Conservation (phyloP, 208 protist species). For the Leishmania arabica region DNA sequence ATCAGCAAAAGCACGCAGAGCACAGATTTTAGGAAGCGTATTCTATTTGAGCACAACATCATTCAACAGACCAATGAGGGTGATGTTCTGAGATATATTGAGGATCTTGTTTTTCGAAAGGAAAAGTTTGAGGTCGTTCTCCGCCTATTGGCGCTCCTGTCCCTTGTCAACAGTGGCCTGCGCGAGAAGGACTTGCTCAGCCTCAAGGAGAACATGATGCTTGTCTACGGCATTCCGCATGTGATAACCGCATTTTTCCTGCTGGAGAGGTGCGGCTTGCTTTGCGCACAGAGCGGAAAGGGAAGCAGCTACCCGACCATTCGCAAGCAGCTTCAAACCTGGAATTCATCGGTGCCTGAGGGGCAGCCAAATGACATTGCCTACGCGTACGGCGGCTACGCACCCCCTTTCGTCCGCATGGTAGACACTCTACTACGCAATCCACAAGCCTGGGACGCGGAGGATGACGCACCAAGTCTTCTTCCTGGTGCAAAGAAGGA, state of each 20-base stretch:
- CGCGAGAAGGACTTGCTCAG: slow-evolving; percentile 63
- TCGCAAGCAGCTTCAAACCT: slow-evolving; percentile 61
- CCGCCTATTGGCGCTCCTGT: slow-evolving; percentile 81
- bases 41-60: slow-evolving; percentile 81
- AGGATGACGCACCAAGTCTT: slow-evolving; percentile 39
- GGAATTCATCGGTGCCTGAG: slow-evolving; percentile 59
- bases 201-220: slow-evolving; percentile 83
- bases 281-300: slow-evolving; percentile 50
- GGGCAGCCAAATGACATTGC: slow-evolving; percentile 70
- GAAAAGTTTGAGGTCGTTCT: slow-evolving; percentile 64
- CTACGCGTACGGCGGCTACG: slow-evolving; percentile 79
- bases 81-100: slow-evolving; percentile 79
- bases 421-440: slow-evolving; percentile 53
- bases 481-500: slow-evolving; percentile 61
- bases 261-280: slow-evolving; percentile 62
- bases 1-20: slow-evolving; percentile 74
- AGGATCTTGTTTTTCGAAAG: slow-evolving; percentile 75
- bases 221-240: slow-evolving; percentile 85
- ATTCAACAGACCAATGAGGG: slow-evolving; percentile 70
- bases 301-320: slow-evolving; percentile 48
- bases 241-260: slow-evolving; percentile 58
- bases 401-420: slow-evolving; percentile 60
- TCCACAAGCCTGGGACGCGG: slow-evolving; percentile 43
- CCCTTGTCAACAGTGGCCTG: slow-evolving; percentile 81
- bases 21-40: slow-evolving; percentile 60